Conservation (phyloP, 108 stramenopile genomes). For the Nitzschia sp. region DNA sequence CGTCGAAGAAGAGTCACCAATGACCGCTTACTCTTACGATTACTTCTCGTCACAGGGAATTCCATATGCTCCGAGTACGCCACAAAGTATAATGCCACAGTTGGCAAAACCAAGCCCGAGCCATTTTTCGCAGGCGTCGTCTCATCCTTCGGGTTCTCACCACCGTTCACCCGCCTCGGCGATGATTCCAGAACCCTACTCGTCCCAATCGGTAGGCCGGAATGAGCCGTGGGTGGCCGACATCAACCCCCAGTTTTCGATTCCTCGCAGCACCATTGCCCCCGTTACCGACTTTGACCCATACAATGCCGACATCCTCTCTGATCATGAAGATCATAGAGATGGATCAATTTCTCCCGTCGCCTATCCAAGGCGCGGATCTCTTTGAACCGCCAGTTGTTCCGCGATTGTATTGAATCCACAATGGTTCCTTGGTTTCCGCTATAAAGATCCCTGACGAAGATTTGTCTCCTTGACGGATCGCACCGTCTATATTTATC, state of each 20-base stretch:
- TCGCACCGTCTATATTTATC: too few species aligned
- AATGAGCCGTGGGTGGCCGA: neutral
- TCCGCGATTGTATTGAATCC: too few species aligned
- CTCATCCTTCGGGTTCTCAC: neutral
- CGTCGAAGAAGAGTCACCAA: neutral
- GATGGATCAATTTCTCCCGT: constrained; percentile 8
- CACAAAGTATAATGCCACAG: neutral
- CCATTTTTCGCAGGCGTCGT: neutral
- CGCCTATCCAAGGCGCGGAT: neutral
- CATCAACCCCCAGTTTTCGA: neutral
- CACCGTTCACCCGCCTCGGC: constrained; percentile 4
- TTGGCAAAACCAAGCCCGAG: neutral
- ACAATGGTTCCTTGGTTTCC: too few species aligned
- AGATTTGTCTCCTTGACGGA: too few species aligned
- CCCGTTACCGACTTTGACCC: constrained; percentile 34
- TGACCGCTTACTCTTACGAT: neutral
- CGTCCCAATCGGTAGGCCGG: neutral
- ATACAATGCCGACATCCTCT: constrained; percentile 48
- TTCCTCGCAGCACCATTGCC: neutral
- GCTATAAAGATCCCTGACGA: too few species aligned
- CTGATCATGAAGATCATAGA: constrained; percentile 23
- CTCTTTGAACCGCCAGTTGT: too few species aligned
- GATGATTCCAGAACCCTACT: neutral
- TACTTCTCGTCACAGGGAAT: neutral
- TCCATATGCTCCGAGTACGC: neutral